phyloP scores from a whole-genome alignment of 176 grass and related monocot genomes.

The Aegilops bicornis region DNA sequence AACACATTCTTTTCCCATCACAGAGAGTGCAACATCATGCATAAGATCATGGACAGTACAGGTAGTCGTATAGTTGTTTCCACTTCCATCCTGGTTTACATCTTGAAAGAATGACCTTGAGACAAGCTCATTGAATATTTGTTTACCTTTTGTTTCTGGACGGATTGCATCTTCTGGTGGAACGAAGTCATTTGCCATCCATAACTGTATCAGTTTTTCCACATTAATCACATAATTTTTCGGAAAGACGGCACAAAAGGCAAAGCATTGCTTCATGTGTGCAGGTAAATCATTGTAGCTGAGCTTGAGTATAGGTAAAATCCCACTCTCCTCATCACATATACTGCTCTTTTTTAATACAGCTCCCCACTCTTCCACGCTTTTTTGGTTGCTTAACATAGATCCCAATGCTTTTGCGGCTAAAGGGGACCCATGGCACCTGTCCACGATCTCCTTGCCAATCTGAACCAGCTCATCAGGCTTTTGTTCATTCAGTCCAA shows the following conservation, averaged over 20 bases:
- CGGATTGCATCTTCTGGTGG: background rate
- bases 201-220: background rate
- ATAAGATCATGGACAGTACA: slow-evolving; percentile 30
- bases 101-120: slow-evolving; percentile 27
- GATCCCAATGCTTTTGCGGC: background rate
- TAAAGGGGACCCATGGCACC: background rate
- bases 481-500: background rate
- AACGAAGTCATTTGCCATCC: slow-evolving; percentile 25
- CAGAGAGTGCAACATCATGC: background rate
- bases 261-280: slow-evolving; percentile 20
- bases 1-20: background rate
- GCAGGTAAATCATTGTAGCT: background rate
- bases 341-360: background rate
- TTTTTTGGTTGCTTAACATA: background rate
- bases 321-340: background rate
- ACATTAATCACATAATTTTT: background rate
- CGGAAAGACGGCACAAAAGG: background rate
- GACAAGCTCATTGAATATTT: background rate
- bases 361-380: background rate
- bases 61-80: background rate
- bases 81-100: background rate
- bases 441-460: background rate
- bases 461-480: background rate
- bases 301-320: no score
- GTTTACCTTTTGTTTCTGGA: background rate